Conservation (phyloP, 768 basidiomycete genomes). For the Serendipita vermifera region DNA sequence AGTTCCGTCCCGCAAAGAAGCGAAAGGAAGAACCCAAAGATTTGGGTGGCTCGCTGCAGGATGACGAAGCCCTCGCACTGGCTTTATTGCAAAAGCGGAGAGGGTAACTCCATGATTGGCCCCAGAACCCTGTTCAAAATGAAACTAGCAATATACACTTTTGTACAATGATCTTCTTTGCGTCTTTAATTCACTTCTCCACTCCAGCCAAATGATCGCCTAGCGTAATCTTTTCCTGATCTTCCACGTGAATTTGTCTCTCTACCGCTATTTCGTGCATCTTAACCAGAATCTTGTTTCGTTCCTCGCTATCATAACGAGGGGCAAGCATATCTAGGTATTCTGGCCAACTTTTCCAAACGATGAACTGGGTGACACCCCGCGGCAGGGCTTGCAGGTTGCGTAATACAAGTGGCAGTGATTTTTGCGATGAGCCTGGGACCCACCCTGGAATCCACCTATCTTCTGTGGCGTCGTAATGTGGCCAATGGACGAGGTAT, state of each 20-base stretch:
- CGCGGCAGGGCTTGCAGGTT: neutral
- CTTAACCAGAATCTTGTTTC: neutral
- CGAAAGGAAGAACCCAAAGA: slow-evolving; percentile 17
- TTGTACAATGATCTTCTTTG: neutral
- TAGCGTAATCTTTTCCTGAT: neutral
- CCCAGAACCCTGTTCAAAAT: neutral
- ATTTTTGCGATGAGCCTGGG: neutral
- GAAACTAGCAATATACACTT: neutral
- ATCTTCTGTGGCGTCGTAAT: neutral
- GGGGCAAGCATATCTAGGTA: neutral
- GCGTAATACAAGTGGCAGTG: neutral
- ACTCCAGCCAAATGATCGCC: neutral
- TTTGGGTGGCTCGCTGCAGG: slow-evolving; percentile 8
- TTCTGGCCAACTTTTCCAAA: neutral
- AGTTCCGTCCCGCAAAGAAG: slow-evolving; percentile 23
- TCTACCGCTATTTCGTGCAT: neutral
- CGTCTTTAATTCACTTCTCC: neutral
- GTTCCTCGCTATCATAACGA: neutral
- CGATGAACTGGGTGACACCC: neutral
- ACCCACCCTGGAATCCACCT: neutral
- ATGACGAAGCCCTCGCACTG: slow-evolving; percentile 27
- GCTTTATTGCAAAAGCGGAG: slow-evolving; percentile 40
- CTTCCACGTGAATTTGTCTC: neutral
- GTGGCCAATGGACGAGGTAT: neutral
- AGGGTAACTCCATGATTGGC: slow-evolving; percentile 52